Evolutionary conservation across 225 moss, liverwort and hornwort species (phyloP), one percentile per base, ranked within the genome.

Genomic region (Ulota crispa): DNA sequence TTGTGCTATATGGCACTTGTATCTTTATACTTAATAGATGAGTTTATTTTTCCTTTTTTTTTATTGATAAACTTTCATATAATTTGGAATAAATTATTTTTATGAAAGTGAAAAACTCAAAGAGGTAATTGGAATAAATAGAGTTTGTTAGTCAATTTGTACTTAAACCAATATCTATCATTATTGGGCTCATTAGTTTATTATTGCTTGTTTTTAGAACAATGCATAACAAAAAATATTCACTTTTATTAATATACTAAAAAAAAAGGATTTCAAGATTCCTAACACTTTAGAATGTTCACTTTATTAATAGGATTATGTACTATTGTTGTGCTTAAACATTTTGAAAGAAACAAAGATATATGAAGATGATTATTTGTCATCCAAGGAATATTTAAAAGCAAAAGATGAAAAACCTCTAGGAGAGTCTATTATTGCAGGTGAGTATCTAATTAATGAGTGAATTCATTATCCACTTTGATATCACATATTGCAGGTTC

Each of bases 351-450:
- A 42, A 2, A 42, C 11, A 42, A 0, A 0, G 2, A 9, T 2
- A 42, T 0, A 42, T 42, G 42, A 42, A 42, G 42, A 42, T 11
- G 10, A 10, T 42, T 42, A 42, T 42, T 42, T 0, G 11, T 42
- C 42, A 42, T 10, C 2, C 42, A 2, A 42, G 11, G 10, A 42
- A 3, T 42, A 11, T 9, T 0, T 82, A 31, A 0, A 4, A 30
- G 10, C 20, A 32, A 2, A 1, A 0, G 0, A 3, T 0, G 0
- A 9, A 3, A 50, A 34, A 64, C 32, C 4, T 6, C 0, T 0
- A 2, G 12, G 9, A n/a, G 56, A 59, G 0, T 76, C 82, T 76
- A 9, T 50, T 34, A 9, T 82, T 60, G 69, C 68, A 55, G 14
- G 82, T 82, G 9, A 76, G 20, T 76, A 36, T 20, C 14, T 4